Base-by-base conservation (phyloP, 78 protist species). In the Dictyostelium citrinum region DNA sequence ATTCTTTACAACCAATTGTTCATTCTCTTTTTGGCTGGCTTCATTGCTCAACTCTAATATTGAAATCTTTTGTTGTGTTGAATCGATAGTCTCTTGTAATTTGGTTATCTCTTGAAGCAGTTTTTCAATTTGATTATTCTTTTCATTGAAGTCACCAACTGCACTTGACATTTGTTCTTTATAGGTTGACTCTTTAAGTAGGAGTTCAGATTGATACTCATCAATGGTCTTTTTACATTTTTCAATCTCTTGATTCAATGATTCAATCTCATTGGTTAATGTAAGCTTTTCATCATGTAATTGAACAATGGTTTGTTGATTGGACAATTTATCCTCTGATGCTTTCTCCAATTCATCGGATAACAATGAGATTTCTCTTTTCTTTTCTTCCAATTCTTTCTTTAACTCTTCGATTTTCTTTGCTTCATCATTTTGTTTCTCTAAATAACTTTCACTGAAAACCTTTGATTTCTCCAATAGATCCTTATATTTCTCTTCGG, bases 401-500 rank as follows among this genome's bases (percentile, higher is more conserved):
- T 45, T 49, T 14, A 76, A 39, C 11, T 58, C 82, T 20, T 74
- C 91, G 20, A 76, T 43, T 33, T 64, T 70, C 37, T 76, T 70
- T 64, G 37, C 35, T 5, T 27, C 45, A 31, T 12, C 33, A 35
- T 5, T 46, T 78, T 88, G 79, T 29, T 24, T 78, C 31, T 88
- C 81, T 20, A 55, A 55, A 71, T 17, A 71, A 0, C 39, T 12
- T 64, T 64, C 39, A 64, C 22, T 67, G 35, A 46, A 31, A 39
- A 27, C 24, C 37, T 37, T 84, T 46, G 91, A 85, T 60, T 60
- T 85, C 72, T 85, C 91, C 11, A 85, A 76, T 29, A 88, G 80
- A 46, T 88, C 93, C 31, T 78, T 88, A 68, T 88, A 88, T 61
- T 49, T 74, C 39, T 85, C 93, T 41, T 76, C 79, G 7, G 79